Base-by-base conservation (phyloP, 306 rosid genomes). In the Cajanus cajan region DNA sequence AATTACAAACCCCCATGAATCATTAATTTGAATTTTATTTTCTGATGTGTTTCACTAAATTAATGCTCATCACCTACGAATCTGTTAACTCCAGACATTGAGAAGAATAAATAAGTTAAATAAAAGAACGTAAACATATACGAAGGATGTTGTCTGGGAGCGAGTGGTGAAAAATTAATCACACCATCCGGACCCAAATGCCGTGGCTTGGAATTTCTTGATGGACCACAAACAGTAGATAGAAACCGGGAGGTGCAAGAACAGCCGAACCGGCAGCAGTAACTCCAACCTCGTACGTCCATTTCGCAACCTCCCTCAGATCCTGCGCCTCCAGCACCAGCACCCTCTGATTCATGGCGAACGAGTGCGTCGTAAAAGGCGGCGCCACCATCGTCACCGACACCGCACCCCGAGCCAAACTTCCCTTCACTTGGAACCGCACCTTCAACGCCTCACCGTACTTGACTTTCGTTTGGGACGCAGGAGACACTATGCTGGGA, bases 311-410 rank as follows among this genome's bases (percentile, higher is more conserved):
- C 13, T 7, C 11, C 0, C 33, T 86, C 58, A 90, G 52, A 2
- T 24, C 40, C 9, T 66, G 84, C 3, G 87, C 55, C 6, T 67
- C 80, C 64, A 95, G 37, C 18, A 89, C 87, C 65, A 95, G 14
- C 71, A 91, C 0, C 78, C 98, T 84, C 58, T 95, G 99, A 58
- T 87, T 95, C 99, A 91, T 91, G 1, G 99, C 89, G 82, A 93
- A 95, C 0, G 99, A 95, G 69, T 95, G 99, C 0, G 98, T 95
- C 1, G 68, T 70, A 73, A 95, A 93, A 6, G 99, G 90, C 10
- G 99, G 98, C 4, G 91, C 77, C 47, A 80, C 8, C 91, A 95
- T 82, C 2, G 93, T 86, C 67, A 89, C 89, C 9, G 57, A 47
- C 74, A 92, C 86, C 3, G 28, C 21, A 11, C 80, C 41, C 7